phyloP scores from a whole-genome alignment of 75 land plant genomes.

The Isoetes taiwanensis region DNA sequence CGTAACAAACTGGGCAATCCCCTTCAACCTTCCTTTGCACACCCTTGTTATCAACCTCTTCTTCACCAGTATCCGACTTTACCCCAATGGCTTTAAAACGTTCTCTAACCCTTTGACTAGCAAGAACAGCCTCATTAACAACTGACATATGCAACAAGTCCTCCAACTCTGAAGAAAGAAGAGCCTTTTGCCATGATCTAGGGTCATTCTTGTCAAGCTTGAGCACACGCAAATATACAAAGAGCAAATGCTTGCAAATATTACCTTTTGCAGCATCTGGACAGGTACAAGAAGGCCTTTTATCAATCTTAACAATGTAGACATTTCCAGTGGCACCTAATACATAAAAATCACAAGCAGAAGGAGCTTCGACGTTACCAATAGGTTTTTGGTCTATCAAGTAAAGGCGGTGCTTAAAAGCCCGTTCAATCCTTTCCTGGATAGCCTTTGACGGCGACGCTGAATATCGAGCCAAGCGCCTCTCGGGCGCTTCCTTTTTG shows the following conservation, averaged over 20 bases:
- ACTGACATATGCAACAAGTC: constrained; percentile 28
- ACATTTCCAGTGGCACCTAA: constrained; percentile 86
- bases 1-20: constrained; percentile 72
- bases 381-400: constrained; percentile 45
- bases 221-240: constrained; percentile 60
- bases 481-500: constrained; percentile 14
- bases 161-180: constrained; percentile 45
- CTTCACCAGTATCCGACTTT: neutral
- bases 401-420: constrained; percentile 53
- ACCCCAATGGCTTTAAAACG: constrained; percentile 39
- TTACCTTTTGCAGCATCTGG: constrained; percentile 44
- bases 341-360: constrained; percentile 39
- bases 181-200: constrained; percentile 45
- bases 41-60: neutral
- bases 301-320: constrained; percentile 51
- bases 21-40: constrained; percentile 31
- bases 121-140: constrained; percentile 29
- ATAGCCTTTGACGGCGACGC: constrained; percentile 18
- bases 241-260: constrained; percentile 81
- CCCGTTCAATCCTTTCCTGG: constrained; percentile 49
- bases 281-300: constrained; percentile 67
- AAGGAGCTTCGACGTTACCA: constrained; percentile 11
- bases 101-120: constrained; percentile 20
- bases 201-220: constrained; percentile 40
- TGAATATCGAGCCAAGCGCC: constrained; percentile 18